These are phyloP conservation scores for Athelia psychrophila DNA, from an alignment of 1,284 basidiomycete genomes.

Conservation along the genomic window DNA sequence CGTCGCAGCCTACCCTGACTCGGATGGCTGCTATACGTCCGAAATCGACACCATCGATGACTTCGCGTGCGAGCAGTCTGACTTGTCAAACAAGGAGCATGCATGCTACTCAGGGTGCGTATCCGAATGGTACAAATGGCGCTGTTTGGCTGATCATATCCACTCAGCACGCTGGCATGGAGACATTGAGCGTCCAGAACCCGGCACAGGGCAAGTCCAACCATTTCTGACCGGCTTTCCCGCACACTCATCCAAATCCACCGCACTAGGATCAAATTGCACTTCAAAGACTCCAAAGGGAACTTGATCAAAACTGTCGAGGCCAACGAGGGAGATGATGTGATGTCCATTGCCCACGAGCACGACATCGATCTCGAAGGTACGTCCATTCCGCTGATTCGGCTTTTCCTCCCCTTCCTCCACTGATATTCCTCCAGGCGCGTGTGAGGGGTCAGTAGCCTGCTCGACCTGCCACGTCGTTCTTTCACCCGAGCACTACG, in stretches of 20 bases:
- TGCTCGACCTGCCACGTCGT: slow-evolving; percentile 99
- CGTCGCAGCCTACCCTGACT: too few relatives aligned
- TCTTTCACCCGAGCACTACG: slow-evolving; percentile 80
- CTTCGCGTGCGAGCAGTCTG: too few relatives aligned
- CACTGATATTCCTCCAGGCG: slow-evolving; percentile 50
- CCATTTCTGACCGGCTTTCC: slow-evolving; percentile 3
- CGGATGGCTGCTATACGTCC: too few relatives aligned
- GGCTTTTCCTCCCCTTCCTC: background rate
- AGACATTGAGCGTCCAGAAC: slow-evolving; percentile 42
- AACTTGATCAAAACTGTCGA: slow-evolving; percentile 83
- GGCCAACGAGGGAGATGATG: slow-evolving; percentile 92
- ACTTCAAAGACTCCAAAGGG: slow-evolving; percentile 90
- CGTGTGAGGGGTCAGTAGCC: slow-evolving; percentile 95
- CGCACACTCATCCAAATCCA: slow-evolving; percentile 6
- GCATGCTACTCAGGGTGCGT: too few relatives aligned
- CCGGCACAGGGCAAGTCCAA: slow-evolving; percentile 62
- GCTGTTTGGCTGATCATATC: too few relatives aligned
- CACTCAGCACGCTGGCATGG: slow-evolving; percentile 28
- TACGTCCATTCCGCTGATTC: slow-evolving; percentile 29
- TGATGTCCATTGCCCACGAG: slow-evolving; percentile 91
- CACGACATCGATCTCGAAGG: slow-evolving; percentile 98
- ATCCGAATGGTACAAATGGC: too few relatives aligned
- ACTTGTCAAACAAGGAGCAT: too few relatives aligned
- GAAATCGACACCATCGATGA: too few relatives aligned
- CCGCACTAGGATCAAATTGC: slow-evolving; percentile 72